Evolutionary conservation across 108 stramenopile species (phyloP).

Genomic region (Asterionellopsis glacialis): DNA sequence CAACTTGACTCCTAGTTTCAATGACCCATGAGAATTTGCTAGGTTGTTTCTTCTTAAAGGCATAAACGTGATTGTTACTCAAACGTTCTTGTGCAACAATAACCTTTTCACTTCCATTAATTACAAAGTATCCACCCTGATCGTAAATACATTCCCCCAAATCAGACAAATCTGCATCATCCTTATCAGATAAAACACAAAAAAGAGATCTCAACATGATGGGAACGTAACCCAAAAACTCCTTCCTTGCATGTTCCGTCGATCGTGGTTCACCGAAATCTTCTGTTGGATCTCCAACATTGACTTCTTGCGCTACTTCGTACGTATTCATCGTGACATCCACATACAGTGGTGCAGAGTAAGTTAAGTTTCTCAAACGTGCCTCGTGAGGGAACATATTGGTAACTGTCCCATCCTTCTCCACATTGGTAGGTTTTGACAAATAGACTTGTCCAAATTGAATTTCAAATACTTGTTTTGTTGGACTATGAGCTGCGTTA

Average conservation of each 20-base stretch:
- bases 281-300: constrained; percentile 70
- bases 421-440: constrained; percentile 85
- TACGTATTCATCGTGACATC: constrained; percentile 86
- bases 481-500: constrained; percentile 33
- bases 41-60: constrained; percentile 95
- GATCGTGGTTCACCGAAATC: constrained; percentile 73
- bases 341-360: constrained; percentile 93
- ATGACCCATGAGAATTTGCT: constrained; percentile 95
- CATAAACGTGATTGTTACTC: constrained; percentile 98
- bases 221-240: constrained; percentile 95
- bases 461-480: constrained; percentile 83
- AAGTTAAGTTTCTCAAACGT: constrained; percentile 94
- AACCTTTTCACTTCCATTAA: constrained; percentile 99
- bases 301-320: constrained; percentile 61
- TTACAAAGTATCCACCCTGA: constrained; percentile 99
- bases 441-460: constrained; percentile 96
- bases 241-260: constrained; percentile 79
- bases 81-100: constrained; percentile 99
- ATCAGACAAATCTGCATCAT: constrained; percentile 93
- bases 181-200: constrained; percentile 93
- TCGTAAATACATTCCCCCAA: constrained; percentile 99
- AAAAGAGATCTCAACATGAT: constrained; percentile 95
- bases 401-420: constrained; percentile 88
- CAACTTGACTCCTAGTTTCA: constrained; percentile 91
- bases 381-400: constrained; percentile 99